phyloP scores from a whole-genome alignment of 352 stramenopile genomes.

The Hyaloperonospora arabidopsidis region DNA sequence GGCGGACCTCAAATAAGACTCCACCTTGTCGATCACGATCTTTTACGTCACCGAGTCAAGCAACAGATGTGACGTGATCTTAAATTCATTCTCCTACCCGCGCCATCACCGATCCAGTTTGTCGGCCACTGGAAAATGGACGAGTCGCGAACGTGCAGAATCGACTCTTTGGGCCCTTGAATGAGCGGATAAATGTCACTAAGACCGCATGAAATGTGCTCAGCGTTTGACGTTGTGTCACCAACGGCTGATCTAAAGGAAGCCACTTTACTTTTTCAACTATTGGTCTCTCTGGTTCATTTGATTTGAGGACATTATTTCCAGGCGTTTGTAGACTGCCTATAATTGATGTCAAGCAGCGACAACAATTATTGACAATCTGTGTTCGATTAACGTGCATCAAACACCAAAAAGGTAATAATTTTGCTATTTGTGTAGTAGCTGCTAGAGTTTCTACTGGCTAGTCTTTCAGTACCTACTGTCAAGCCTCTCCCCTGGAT shows the following conservation, averaged over 20 bases:
- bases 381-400: too few relatives aligned
- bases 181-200: slow-evolving; percentile 68
- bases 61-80: slow-evolving; percentile 58
- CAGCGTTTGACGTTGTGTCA: slow-evolving; percentile 49
- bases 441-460: too few relatives aligned
- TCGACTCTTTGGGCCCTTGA: slow-evolving; percentile 63
- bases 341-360: too few relatives aligned
- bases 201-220: slow-evolving; percentile 44
- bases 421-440: too few relatives aligned
- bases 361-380: too few relatives aligned
- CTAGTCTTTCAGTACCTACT: too few relatives aligned
- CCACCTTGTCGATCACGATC: slow-evolving; percentile 48
- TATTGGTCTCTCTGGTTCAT: too few relatives aligned
- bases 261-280: too few relatives aligned
- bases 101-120: slow-evolving; percentile 9
- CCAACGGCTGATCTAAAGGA: slow-evolving; percentile 43
- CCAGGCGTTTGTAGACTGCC: too few relatives aligned
- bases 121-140: slow-evolving; percentile 16
- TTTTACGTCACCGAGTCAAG: slow-evolving; percentile 47
- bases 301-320: too few relatives aligned
- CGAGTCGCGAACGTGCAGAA: slow-evolving; percentile 46
- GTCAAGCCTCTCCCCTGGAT: too few relatives aligned
- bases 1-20: slow-evolving; percentile 15
- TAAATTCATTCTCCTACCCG: slow-evolving; percentile 42
- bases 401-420: too few relatives aligned